Conservation (phyloP, 371 early-diverging fungal genomes). For the Entomophthora muscae region DNA sequence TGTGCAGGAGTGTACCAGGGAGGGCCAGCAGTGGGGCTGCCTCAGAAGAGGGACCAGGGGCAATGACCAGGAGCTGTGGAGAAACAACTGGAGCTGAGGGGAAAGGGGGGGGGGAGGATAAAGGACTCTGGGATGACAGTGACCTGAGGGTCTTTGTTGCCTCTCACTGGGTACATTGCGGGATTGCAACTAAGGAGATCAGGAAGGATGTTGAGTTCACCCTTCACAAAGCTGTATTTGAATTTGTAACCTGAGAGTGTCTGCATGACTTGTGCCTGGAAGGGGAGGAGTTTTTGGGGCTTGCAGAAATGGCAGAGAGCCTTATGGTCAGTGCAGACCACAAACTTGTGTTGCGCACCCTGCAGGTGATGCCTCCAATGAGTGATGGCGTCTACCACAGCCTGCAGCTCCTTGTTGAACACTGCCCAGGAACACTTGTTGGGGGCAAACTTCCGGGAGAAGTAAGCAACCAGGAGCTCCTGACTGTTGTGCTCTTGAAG, state of each 20-base stretch:
- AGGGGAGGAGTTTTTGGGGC: not conserved
- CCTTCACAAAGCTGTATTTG: not conserved
- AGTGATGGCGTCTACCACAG: not conserved
- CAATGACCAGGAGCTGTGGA: too few species aligned
- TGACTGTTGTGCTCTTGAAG: not conserved
- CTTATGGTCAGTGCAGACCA: not conserved
- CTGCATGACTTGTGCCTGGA: not conserved
- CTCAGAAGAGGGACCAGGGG: too few species aligned
- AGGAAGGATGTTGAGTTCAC: not conserved
- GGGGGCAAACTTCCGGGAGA: not conserved
- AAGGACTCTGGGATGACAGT: not conserved
- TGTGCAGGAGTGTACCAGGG: too few species aligned
- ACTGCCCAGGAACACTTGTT: not conserved
- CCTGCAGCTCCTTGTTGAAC: not conserved
- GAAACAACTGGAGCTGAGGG: too few species aligned
- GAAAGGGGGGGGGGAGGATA: too few species aligned
- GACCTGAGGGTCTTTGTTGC: not conserved
- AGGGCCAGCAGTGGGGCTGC: too few species aligned
- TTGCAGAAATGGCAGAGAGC: not conserved
- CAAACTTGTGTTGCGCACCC: not conserved
- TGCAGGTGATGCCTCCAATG: not conserved
- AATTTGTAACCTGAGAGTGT: not conserved
- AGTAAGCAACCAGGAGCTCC: not conserved
- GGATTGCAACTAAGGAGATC: not conserved
- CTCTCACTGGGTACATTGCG: not conserved